A percentile compares a stretch with the other conserved stretches of the same genome.
phyloP scores from a whole-genome alignment of 2,329 filamentous ascomycete genomes.

The Claviceps africana region DNA sequence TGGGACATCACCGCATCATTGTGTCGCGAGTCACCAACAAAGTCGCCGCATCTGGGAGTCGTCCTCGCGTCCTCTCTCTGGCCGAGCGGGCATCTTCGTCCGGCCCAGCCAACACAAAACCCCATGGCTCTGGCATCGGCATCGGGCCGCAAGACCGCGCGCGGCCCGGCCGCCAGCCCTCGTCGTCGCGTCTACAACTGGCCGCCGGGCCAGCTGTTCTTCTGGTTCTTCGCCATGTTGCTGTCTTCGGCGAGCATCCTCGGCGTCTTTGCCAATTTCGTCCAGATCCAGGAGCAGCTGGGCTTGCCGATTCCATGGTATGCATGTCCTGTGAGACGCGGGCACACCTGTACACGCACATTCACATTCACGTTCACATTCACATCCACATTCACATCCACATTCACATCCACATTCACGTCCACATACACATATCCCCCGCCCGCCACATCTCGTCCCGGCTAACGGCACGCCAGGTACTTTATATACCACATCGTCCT shows the following conservation, averaged over 20 bases:
- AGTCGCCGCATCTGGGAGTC: not conserved
- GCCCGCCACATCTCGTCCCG: not conserved
- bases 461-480: conserved; percentile 34
- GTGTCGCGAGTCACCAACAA: no score
- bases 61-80: not conserved
- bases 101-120: not conserved
- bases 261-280: conserved; percentile 46
- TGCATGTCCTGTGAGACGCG: conserved; percentile 11
- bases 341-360: no score
- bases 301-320: conserved; percentile 46
- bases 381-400: no score
- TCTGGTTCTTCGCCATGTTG: conserved; percentile 55
- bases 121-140: conserved; percentile 4
- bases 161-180: conserved; percentile 30
- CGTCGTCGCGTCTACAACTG: conserved; percentile 51
- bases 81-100: no score
- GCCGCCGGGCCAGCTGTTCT: conserved; percentile 52
- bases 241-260: conserved; percentile 43
- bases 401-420: no score
- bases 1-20: no score
- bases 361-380: not conserved
- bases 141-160: conserved; percentile 24
- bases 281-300: conserved; percentile 43
- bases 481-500: conserved; percentile 53
- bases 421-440: no score